These are phyloP conservation scores for Cyclotella atomus DNA, from an alignment of 108 stramenopile genomes.

Conservation along the genomic window DNA sequence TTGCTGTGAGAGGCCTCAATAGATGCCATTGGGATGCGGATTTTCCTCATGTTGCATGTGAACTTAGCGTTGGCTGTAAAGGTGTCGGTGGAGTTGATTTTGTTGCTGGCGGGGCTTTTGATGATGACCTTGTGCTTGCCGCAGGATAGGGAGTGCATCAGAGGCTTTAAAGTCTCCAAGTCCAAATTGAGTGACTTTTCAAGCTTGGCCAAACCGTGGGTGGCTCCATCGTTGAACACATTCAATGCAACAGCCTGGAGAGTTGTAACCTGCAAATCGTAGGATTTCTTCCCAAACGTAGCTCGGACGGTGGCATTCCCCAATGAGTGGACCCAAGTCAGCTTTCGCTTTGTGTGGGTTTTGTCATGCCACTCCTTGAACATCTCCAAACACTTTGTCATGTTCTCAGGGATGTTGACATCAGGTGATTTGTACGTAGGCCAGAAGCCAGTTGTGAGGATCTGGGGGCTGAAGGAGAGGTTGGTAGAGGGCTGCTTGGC, in stretches of 20 bases:
- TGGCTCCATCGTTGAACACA: constrained; percentile 81
- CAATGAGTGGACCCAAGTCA: constrained; percentile 91
- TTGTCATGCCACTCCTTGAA: constrained; percentile 94
- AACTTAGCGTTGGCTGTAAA: constrained; percentile 93
- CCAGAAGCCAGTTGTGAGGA: constrained; percentile 99
- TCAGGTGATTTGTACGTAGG: constrained; percentile 95
- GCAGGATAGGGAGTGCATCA: constrained; percentile 97
- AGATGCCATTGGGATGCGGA: constrained; percentile 99
- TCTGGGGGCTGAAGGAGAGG: constrained; percentile 91
- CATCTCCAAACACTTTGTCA: constrained; percentile 91
- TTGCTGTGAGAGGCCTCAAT: constrained; percentile 96
- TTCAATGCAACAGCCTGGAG: constrained; percentile 94
- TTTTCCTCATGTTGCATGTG: constrained; percentile 90
- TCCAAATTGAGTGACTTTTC: constrained; percentile 81
- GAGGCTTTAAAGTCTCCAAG: constrained; percentile 91
- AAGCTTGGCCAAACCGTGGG: constrained; percentile 73
- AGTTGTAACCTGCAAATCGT: constrained; percentile 96
- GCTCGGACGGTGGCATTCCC: constrained; percentile 94
- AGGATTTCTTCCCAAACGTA: constrained; percentile 92
- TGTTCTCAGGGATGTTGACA: constrained; percentile 87
- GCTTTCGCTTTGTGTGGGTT: constrained; percentile 89
- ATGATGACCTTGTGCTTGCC: constrained; percentile 96
- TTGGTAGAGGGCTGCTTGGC: constrained; percentile 60
- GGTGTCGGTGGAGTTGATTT: constrained; percentile 89
- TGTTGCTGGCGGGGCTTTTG: constrained; percentile 86